Conservation (phyloP, 371 early-diverging fungal genomes). For the Paramicrosporidium saccamoebae region DNA sequence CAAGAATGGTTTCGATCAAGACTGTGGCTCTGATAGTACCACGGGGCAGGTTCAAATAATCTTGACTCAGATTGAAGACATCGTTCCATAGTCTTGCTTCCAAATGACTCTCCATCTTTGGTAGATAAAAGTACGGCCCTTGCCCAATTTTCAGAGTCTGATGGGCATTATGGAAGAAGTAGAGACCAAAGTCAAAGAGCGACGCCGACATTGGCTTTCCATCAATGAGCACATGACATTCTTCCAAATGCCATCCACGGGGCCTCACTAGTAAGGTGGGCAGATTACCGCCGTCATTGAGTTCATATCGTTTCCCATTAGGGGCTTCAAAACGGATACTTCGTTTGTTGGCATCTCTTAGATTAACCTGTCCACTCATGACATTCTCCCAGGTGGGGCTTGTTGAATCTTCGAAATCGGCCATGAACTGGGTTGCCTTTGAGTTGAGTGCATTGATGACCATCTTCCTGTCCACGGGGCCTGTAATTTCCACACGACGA, state of each 20-base stretch:
- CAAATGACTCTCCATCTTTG: constrained; percentile 82
- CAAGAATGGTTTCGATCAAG: constrained; percentile 79
- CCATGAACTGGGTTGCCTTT: constrained; percentile 72
- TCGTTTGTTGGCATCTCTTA: constrained; percentile 59
- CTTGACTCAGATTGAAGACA: constrained; percentile 68
- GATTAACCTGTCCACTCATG: constrained; percentile 54
- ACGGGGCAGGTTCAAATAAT: constrained; percentile 45
- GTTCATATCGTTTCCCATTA: constrained; percentile 63
- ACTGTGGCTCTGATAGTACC: constrained; percentile 85
- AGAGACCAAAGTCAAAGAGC: constrained; percentile 75
- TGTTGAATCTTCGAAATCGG: constrained; percentile 85
- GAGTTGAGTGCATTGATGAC: constrained; percentile 86
- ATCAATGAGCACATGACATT: constrained; percentile 64
- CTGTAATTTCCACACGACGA: constrained; percentile 83
- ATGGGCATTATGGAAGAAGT: constrained; percentile 79
- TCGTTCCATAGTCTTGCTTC: constrained; percentile 93
- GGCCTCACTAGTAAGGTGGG: constrained; percentile 70
- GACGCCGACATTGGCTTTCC: constrained; percentile 62
- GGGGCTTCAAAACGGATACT: constrained; percentile 44
- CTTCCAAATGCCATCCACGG: constrained; percentile 88
- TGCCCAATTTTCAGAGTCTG: constrained; percentile 33
- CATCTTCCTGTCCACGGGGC: constrained; percentile 91
- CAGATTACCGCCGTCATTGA: constrained; percentile 39
- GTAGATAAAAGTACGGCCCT: constrained; percentile 89
- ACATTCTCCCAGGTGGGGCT: constrained; percentile 73